Conservation (phyloP, 2,329 filamentous ascomycete genomes). For the Cladobotryum mycophilum region DNA sequence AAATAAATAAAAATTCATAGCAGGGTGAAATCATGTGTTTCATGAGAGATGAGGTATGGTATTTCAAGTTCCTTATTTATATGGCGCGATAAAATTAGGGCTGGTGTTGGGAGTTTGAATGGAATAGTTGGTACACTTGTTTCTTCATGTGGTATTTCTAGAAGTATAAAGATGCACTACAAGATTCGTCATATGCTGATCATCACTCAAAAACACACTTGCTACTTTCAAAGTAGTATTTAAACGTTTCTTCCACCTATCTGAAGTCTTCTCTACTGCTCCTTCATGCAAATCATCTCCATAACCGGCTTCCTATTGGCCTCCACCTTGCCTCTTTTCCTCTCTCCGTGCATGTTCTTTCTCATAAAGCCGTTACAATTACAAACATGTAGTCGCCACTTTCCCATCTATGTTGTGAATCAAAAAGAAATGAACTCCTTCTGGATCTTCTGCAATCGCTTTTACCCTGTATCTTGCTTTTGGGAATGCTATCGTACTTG, state of each 20-base stretch:
- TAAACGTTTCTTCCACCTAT: neutral
- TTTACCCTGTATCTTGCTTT: constrained; percentile 13
- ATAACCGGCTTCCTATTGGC: neutral
- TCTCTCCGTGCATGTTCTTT: neutral
- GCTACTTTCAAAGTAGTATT: no score
- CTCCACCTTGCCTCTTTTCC: neutral
- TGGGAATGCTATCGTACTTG: constrained; percentile 2
- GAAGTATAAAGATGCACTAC: no score
- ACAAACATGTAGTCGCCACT: constrained; percentile 18
- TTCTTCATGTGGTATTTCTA: neutral
- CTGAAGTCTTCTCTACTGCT: neutral
- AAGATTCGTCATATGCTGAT: neutral
- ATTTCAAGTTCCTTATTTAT: neutral
- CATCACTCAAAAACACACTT: neutral
- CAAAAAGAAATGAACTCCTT: constrained; percentile 9
- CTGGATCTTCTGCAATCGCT: constrained; percentile 9
- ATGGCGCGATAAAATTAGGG: neutral
- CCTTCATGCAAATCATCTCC: neutral
- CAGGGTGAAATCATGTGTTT: no score
- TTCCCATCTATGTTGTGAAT: constrained; percentile 18
- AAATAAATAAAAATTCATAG: constrained; percentile 33
- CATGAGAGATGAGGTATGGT: neutral
- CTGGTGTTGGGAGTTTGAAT: neutral
- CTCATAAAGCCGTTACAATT: constrained; percentile 21
- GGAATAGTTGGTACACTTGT: neutral